Conservation (phyloP, 371 early-diverging fungal species). For the Lichtheimia hyalospora region DNA sequence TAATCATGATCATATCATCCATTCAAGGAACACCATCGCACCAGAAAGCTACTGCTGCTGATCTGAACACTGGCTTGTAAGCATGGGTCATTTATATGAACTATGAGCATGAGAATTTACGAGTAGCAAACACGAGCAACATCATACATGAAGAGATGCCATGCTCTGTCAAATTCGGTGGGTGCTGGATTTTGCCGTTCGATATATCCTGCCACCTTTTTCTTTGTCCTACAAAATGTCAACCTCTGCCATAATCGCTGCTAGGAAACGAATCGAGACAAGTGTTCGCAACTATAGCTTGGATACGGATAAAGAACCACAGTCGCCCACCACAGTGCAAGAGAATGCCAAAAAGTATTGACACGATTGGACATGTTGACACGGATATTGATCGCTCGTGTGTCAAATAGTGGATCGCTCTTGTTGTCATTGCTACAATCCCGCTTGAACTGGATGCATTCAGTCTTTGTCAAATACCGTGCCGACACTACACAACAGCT, state of each 20-base stretch:
- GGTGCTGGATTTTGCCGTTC: too few relatives aligned
- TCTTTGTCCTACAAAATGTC: conserved; percentile 22
- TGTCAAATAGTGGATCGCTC: conserved; percentile 24
- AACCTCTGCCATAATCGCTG: conserved; percentile 32
- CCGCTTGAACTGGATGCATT: conserved; percentile 40
- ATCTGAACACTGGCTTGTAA: too few relatives aligned
- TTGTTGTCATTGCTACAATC: conserved; percentile 45
- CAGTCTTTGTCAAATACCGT: conserved; percentile 38
- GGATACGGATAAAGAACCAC: conserved; percentile 10
- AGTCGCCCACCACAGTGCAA: conserved; percentile 7
- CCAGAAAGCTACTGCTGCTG: too few relatives aligned
- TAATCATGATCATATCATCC: too few relatives aligned
- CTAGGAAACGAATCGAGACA: conserved; percentile 29
- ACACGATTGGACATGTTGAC: background rate
- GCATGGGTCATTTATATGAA: too few relatives aligned
- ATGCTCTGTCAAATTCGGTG: too few relatives aligned
- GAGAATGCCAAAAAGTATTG: conserved; percentile 11
- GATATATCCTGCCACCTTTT: background rate
- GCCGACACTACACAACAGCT: conserved; percentile 39
- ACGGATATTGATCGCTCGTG: background rate
- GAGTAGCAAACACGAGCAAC: too few relatives aligned
- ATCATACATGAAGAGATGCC: too few relatives aligned
- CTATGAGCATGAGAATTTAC: too few relatives aligned
- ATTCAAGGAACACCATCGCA: too few relatives aligned
- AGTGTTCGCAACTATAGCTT: conserved; percentile 21